A percentile compares a stretch with the other conserved stretches of the same genome.
Evolutionary conservation across 2,329 filamentous ascomycete genomes (phyloP).

Genomic region (Elsinoe perseae): DNA sequence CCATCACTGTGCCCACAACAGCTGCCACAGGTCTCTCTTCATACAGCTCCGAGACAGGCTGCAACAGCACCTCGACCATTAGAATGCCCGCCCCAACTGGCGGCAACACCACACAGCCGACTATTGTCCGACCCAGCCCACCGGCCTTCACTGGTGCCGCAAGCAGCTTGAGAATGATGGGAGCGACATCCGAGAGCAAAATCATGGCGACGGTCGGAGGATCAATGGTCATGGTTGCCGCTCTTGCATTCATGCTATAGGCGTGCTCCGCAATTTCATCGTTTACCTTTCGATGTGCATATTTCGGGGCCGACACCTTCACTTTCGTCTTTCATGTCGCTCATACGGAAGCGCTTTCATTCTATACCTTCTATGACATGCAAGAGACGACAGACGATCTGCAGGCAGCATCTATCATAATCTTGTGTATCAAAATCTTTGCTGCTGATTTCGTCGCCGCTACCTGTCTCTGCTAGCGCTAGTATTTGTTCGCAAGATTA

Average conservation of each 20-base stretch:
- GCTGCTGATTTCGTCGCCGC: neutral
- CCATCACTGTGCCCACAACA: neutral
- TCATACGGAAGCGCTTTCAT: constrained; percentile 5
- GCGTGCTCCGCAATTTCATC: neutral
- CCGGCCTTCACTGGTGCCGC: constrained; percentile 3
- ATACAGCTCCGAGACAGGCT: neutral
- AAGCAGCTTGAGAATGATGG: neutral
- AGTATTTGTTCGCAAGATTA: neutral
- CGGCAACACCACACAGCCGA: neutral
- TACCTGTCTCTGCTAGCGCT: neutral
- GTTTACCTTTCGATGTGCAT: neutral
- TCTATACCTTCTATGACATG: constrained; percentile 1
- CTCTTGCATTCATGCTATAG: neutral
- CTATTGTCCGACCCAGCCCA: neutral
- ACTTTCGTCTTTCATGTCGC: neutral
- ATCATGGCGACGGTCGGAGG: neutral
- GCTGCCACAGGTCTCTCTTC: neutral
- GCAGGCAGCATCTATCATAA: constrained; percentile 5
- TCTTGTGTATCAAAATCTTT: neutral
- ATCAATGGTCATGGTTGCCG: neutral
- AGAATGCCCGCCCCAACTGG: neutral
- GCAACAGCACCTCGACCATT: constrained; percentile 2
- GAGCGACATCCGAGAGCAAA: neutral
- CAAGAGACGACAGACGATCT: constrained; percentile 5
- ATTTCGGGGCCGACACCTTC: neutral